Evolutionary conservation across 2,329 filamentous ascomycete genomes (phyloP).

Genomic region (Xylaria sp.): DNA sequence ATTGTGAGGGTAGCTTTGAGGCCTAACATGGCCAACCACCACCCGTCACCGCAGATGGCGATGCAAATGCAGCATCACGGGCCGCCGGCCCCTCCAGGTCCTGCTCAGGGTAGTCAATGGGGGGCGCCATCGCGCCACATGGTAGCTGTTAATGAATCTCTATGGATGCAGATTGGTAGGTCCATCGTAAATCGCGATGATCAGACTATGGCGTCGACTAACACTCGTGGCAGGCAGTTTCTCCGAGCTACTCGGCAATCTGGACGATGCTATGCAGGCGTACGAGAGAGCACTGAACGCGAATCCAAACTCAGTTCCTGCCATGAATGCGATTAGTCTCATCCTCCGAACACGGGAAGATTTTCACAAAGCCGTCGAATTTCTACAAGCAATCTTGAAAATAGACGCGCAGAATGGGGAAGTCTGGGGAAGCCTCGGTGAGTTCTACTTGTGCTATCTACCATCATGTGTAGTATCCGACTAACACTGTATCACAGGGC

Average conservation of each 20-base stretch:
- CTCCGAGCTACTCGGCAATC: constrained; percentile 86
- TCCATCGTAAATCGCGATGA: constrained; percentile 27
- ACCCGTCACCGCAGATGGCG: constrained; percentile 81
- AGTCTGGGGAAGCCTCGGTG: constrained; percentile 95
- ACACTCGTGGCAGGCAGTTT: constrained; percentile 72
- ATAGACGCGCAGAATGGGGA: constrained; percentile 90
- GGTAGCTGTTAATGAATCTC: constrained; percentile 80
- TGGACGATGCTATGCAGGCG: constrained; percentile 87
- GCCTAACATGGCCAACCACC: constrained; percentile 75
- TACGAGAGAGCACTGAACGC: constrained; percentile 91
- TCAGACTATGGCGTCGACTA: constrained; percentile 35
- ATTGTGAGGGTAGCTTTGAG: constrained; percentile 2
- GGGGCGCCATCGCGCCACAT: constrained; percentile 77
- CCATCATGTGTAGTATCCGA: not conserved
- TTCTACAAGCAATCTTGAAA: constrained; percentile 89
- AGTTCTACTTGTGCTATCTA: constrained; percentile 43
- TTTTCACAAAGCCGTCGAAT: constrained; percentile 93
- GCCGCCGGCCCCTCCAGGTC: constrained; percentile 68
- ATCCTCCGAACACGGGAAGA: constrained; percentile 93
- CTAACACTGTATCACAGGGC: constrained; percentile 66
- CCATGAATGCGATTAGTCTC: constrained; percentile 93
- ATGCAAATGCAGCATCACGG: constrained; percentile 76
- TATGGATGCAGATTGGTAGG: constrained; percentile 94
- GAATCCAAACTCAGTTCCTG: constrained; percentile 87
- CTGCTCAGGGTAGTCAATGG: constrained; percentile 66